phyloP scores from a whole-genome alignment of 768 basidiomycete species.

The Erythrobasidium yunnanense region DNA sequence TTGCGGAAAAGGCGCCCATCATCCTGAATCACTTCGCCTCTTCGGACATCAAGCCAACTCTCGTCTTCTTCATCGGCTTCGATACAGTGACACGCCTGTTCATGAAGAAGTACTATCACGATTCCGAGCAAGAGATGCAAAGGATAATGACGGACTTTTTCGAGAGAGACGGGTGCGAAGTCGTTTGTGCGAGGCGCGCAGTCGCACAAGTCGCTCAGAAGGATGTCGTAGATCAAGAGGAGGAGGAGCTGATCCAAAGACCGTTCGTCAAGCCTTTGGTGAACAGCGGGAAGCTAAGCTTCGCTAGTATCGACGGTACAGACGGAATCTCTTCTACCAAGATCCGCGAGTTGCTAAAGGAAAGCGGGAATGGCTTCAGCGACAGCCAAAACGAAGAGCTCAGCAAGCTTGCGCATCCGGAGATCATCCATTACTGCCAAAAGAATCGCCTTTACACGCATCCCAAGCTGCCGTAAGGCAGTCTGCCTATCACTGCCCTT shows the following conservation, averaged over 20 bases:
- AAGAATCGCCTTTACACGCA: background rate
- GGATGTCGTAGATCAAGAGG: constrained; percentile 16
- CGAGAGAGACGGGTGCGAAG: constrained; percentile 4
- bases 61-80: constrained; percentile 26
- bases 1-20: constrained; percentile 21
- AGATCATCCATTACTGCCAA: constrained; percentile 4
- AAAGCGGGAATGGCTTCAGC: background rate
- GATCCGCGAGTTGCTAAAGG: background rate
- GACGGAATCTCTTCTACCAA: constrained; percentile 7
- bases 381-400: background rate
- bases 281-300: background rate
- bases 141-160: constrained; percentile 10
- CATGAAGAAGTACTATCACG: constrained; percentile 9
- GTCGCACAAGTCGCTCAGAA: constrained; percentile 15
- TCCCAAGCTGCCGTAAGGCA: too few species aligned
- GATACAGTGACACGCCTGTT: constrained; percentile 20
- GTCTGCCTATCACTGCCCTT: too few species aligned
- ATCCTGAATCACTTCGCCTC: constrained; percentile 1
- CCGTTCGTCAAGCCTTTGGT: constrained; percentile 1
- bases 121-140: constrained; percentile 15
- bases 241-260: background rate
- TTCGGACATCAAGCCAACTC: background rate
- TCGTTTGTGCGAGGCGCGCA: constrained; percentile 11
- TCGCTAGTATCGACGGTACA: constrained; percentile 3
- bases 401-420: background rate